Base-by-base conservation (phyloP, 306 rosid genomes). In the Vigna mungo region DNA sequence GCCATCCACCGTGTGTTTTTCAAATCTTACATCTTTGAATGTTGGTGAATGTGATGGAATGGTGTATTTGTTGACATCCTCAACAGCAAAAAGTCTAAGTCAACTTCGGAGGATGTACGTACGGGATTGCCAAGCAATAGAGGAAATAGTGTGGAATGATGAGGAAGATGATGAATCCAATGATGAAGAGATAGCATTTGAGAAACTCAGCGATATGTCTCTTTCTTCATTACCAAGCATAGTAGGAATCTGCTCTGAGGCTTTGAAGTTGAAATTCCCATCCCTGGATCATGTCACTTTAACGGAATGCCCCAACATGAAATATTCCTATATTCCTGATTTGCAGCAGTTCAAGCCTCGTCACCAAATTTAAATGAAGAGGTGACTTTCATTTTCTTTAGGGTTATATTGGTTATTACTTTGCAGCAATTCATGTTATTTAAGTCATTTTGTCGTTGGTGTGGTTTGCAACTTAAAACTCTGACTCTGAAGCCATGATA, bases 21-120 rank as follows among this genome's bases (percentile, higher is more conserved):
- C 72, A 11, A 52, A 62, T 37, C 73, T 76, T 1, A 65, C 7
- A 1, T 7, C 11, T 11, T 64, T 76, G 73, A 9, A 0, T 37
- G 73, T 76, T 14, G 2, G 3, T 13, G 4, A 3, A 13, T 75
- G 84, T 14, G 7, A 34, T 48, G 65, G 17, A 27, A 9, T 80
- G 71, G 1, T 41, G 5, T 21, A 55, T 55, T 55, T 55, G 34
- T 55, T 55, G 16, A 55, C 62, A 10, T 55, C 62, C 62, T 56
- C 70, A 56, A 68, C 65, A 6, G 77, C 80, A 4, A 68, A 46
- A 49, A 75, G 77, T 7, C 21, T 81, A 60, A 56, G 41, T 55
- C 77, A 7, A 21, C 17, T 72, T 43, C 8, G 41, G 39, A 2
- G 23, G 0, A 21, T 72, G 54, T 9, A 1, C 6, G 20, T 81